Conservation (phyloP, 1,284 basidiomycete species). For the Grifola frondosa region DNA sequence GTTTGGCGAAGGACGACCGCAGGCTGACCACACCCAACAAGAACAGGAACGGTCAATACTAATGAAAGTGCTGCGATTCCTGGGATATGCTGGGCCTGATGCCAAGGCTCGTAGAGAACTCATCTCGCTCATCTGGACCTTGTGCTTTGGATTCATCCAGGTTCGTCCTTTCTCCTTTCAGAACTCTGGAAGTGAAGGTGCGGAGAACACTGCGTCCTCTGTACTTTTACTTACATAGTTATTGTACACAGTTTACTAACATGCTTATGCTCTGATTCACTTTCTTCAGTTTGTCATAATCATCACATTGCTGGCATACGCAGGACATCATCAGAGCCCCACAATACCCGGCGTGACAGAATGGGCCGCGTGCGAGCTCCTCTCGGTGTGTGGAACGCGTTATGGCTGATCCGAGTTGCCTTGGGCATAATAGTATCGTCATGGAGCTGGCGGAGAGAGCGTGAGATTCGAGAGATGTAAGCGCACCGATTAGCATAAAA, state of each 20-base stretch:
- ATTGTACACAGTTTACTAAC: no score
- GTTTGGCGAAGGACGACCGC: no score
- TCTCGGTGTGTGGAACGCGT: conserved; percentile 66
- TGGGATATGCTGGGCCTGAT: conserved; percentile 59
- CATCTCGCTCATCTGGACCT: conserved; percentile 54
- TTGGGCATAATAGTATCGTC: conserved; percentile 53
- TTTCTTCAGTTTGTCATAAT: conserved; percentile 40
- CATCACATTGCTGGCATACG: conserved; percentile 51
- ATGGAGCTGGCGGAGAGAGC: conserved; percentile 60
- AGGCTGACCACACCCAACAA: neutral
- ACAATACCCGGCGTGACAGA: conserved; percentile 46
- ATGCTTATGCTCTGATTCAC: neutral
- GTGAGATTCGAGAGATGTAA: conserved; percentile 34
- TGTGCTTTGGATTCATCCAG: conserved; percentile 57
- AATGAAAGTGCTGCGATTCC: conserved; percentile 26
- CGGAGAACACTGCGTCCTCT: no score
- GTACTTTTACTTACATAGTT: no score
- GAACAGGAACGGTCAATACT: neutral
- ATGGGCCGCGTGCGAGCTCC: conserved; percentile 66
- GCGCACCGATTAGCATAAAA: conserved; percentile 20
- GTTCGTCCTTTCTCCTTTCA: conserved; percentile 37
- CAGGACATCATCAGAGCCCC: conserved; percentile 51
- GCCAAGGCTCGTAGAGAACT: conserved; percentile 56
- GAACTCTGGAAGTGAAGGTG: no score
- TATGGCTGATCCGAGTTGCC: conserved; percentile 63